phyloP scores from a whole-genome alignment of 495 filamentous ascomycete genomes.

The Elasticomyces elasticus region DNA sequence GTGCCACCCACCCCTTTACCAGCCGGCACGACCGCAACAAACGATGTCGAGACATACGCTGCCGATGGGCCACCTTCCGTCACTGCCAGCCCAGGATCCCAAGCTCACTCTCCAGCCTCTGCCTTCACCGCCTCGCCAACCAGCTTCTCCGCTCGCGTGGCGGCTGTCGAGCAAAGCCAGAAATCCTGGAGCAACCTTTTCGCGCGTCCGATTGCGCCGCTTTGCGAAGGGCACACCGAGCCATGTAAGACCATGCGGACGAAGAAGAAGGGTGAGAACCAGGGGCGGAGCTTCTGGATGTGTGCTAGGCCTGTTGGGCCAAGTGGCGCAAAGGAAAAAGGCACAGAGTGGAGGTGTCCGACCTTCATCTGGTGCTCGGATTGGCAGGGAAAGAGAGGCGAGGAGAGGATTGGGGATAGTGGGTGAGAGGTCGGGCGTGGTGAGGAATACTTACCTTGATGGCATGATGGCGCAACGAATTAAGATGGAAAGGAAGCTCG shows the following conservation, averaged over 20 bases:
- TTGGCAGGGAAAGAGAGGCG: constrained; percentile 38
- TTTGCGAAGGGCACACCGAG: constrained; percentile 75
- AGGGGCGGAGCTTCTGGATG: constrained; percentile 77
- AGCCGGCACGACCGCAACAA: background rate
- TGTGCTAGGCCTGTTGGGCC: constrained; percentile 71
- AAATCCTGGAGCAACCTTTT: constrained; percentile 83
- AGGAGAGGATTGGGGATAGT: background rate
- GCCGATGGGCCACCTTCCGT: constrained; percentile 32
- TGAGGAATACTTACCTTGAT: no score
- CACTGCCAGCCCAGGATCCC: background rate
- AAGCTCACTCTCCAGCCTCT: background rate
- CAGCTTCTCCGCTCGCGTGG: constrained; percentile 47
- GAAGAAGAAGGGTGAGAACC: constrained; percentile 79
- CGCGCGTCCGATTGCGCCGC: constrained; percentile 59
- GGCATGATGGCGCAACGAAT: no score
- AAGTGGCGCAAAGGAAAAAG: constrained; percentile 67
- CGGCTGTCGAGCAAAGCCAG: constrained; percentile 39
- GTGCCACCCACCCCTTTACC: background rate
- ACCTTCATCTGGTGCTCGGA: constrained; percentile 91
- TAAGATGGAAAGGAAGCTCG: no score
- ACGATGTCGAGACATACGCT: constrained; percentile 1
- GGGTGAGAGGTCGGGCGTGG: background rate
- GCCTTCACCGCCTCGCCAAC: constrained; percentile 1
- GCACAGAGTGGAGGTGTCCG: constrained; percentile 71
- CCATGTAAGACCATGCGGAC: constrained; percentile 71